Evolutionary conservation across 345 rosid genomes (phyloP), one percentile per base, ranked within the genome.

Genomic region (Euphorbia peplus): DNA sequence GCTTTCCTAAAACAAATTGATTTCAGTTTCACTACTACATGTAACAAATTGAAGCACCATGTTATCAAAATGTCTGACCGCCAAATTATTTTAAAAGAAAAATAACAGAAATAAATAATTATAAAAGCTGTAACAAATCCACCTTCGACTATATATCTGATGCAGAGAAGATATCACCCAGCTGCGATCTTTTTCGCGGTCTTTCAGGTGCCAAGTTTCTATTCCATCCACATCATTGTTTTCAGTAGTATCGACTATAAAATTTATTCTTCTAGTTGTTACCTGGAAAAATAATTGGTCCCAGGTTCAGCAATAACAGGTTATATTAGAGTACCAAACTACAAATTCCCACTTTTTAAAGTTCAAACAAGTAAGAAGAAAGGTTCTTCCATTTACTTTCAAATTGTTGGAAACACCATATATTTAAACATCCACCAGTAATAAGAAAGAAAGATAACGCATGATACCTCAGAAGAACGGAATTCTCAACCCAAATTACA

Each of bases 141-240:
- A 90, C 99, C 99, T 88, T 71, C 99, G 85, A 78, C 98, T 92
- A 83, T 92, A 88, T 64, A 95, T 90, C 74, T 90, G 98, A 86
- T 87, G 96, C 73, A 95, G 98, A 69, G 93, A 83, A 66, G 93
- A 85, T 80, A 88, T 82, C 66, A 79, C 81, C 99, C 98, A 95
- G 78, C 92, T 87, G 74, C 80, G 89, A 74, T 92, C 92, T 72
- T 91, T 95, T 76, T 85, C 90, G 48, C 81, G 90, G 63, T 83
- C 80, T 66, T 75, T 76, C 52, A 75, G 70, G 78, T 79, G 84
- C 60, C 81, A 83, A 67, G 67, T 63, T 78, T 80, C 87, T 68
- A 76, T 73, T 66, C 75, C 85, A 80, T 77, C 82, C 70, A 51
- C 16, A 67, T 64, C 72, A 66, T 66, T 79, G 79, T 79, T 79